These are phyloP conservation scores for Termitomyces sp. DNA, from an alignment of 768 basidiomycete genomes.

Conservation along the genomic window DNA sequence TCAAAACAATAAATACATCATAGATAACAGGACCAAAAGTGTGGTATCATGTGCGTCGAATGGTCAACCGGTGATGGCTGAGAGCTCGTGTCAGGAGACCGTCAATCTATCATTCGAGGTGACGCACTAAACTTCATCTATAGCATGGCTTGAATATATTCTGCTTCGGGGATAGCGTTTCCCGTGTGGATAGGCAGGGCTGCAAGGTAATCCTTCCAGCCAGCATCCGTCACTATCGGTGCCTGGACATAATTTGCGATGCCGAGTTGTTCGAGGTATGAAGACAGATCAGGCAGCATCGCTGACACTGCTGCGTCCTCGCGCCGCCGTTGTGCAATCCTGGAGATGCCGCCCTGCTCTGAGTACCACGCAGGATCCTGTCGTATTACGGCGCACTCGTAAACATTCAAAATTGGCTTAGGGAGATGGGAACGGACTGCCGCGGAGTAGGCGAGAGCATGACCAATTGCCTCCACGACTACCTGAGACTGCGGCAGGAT, in stretches of 20 bases:
- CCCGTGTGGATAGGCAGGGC: conserved; percentile 37
- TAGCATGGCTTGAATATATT: conserved; percentile 37
- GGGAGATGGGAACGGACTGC: conserved; percentile 38
- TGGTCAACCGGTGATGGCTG: background rate
- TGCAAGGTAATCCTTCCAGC: conserved; percentile 42
- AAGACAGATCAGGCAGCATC: conserved; percentile 36
- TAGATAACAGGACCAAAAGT: background rate
- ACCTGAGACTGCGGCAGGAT: conserved; percentile 50
- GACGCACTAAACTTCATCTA: conserved; percentile 17
- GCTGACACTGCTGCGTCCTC: conserved; percentile 41
- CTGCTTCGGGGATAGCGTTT: conserved; percentile 29
- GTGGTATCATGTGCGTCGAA: background rate
- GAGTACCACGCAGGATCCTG: conserved; percentile 57
- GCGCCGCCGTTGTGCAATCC: conserved; percentile 40
- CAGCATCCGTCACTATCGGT: conserved; percentile 44
- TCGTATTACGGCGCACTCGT: conserved; percentile 45
- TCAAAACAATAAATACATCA: background rate
- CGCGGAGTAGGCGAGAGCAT: conserved; percentile 55
- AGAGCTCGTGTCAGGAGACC: background rate
- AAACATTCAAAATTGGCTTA: conserved; percentile 47
- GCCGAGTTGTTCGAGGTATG: conserved; percentile 34
- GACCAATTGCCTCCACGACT: conserved; percentile 57
- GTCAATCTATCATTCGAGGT: background rate
- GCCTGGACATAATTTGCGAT: conserved; percentile 47
- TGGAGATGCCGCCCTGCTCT: conserved; percentile 42